Percentiles rank a stretch among this genome's conserved stretches.
Evolutionary conservation across 1,139 yeast genomes (phyloP).

Genomic region (Arxiozyma slooffiae): DNA sequence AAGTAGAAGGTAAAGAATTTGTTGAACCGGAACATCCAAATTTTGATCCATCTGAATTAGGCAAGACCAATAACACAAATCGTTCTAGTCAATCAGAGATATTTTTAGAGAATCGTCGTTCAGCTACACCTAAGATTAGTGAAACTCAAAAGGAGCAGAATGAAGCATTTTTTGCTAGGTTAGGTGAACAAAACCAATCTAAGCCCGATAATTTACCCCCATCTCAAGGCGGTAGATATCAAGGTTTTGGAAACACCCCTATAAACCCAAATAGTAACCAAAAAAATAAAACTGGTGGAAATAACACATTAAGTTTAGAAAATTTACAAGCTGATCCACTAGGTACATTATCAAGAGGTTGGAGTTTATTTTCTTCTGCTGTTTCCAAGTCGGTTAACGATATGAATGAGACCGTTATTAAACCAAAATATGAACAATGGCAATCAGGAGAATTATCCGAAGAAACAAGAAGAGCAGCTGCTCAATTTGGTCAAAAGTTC

Average conservation of each 20-base stretch:
- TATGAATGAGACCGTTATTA: conserved; percentile 78
- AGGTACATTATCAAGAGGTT: conserved; percentile 81
- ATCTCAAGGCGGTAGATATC: conserved; percentile 86
- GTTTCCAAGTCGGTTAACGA: conserved; percentile 77
- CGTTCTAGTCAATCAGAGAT: conserved; percentile 14
- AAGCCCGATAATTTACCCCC: conserved; percentile 81
- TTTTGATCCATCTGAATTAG: conserved; percentile 23
- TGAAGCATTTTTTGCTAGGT: conserved; percentile 70
- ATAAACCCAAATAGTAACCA: conserved; percentile 9
- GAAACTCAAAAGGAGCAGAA: conserved; percentile 46
- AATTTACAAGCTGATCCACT: conserved; percentile 78
- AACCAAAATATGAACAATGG: conserved; percentile 75
- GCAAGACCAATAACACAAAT: conserved; percentile 3
- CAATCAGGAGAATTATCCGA: conserved; percentile 69
- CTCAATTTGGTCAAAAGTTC: conserved; percentile 89
- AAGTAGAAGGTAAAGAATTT: conserved; percentile 65
- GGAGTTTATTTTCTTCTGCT: conserved; percentile 83
- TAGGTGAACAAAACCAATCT: conserved; percentile 62
- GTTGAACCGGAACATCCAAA: conserved; percentile 55
- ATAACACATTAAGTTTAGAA: conserved; percentile 53
- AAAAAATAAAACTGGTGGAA: conserved; percentile 23
- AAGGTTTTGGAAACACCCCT: conserved; percentile 83
- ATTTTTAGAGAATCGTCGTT: conserved; percentile 31
- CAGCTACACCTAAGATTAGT: conserved; percentile 31
- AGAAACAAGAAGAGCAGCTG: conserved; percentile 84